Conservation (phyloP, 1,139 yeast species). For the Saccharomyces hybrid region DNA sequence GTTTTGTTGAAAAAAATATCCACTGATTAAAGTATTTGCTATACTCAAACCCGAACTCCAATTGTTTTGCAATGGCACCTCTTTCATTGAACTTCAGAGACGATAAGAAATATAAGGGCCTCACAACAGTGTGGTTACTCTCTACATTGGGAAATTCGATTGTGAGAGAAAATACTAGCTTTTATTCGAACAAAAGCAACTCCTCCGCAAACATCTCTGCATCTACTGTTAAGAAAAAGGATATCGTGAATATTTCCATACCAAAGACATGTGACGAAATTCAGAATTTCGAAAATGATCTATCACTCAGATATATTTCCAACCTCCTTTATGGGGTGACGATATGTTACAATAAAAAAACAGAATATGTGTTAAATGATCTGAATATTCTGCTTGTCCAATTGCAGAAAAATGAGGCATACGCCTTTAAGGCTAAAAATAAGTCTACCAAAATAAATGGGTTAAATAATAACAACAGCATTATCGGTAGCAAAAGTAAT, state of each 20-base stretch:
- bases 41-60: background rate
- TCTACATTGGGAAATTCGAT: constrained; percentile 12
- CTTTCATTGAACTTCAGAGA: background rate
- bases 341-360: constrained; percentile 27
- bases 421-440: background rate
- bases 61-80: background rate
- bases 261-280: constrained; percentile 27
- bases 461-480: constrained; percentile 2
- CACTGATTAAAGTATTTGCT: background rate
- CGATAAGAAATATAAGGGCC: constrained; percentile 4
- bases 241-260: constrained; percentile 27
- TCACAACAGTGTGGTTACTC: constrained; percentile 14
- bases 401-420: constrained; percentile 14
- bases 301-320: constrained; percentile 27
- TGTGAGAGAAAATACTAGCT: background rate
- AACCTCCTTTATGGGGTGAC: constrained; percentile 29
- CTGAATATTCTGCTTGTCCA: constrained; percentile 17
- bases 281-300: constrained; percentile 11
- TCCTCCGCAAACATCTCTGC: background rate
- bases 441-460: constrained; percentile 1
- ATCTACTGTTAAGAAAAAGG: constrained; percentile 18
- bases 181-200: background rate
- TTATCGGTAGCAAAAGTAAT: background rate
- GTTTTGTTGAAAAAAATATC: too few relatives aligned
- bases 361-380: constrained; percentile 28